Base-by-base conservation (phyloP, 192 early-diverging fungal genomes). In the Coemansia sp. region DNA sequence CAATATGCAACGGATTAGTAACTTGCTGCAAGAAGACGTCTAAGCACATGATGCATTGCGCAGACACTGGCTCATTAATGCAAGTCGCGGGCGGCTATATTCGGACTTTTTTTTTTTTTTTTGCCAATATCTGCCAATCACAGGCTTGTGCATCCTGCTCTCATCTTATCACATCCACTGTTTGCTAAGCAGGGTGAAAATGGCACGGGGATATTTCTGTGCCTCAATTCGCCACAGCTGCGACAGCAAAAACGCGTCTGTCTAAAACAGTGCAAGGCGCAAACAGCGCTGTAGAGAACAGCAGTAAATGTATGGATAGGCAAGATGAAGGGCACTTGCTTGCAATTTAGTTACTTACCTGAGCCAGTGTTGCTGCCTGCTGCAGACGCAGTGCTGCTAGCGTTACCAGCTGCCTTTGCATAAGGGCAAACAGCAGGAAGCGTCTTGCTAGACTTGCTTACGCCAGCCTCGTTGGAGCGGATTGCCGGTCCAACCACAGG, bases 401-500 rank as follows among this genome's bases (percentile, higher is more conserved):
- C 23, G 50, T 5, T 59, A n/a, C 42, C 25, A 31, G 23, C 54
- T 70, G 74, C 63, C 54, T 73, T 70, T 32, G 71, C 75, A 51
- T 61, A 77, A 23, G 79, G 79, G 71, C 79, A 82, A 24, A 63
- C 20, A 0, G 71, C 71, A 4, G 76, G 66, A 3, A 46, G 31
- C 30, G 58, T 42, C 54, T 66, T 31, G 51, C 32, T 51, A 21
- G 59, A 32, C 67, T 60, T 63, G 64, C 51, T 53, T 17, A 51
- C 60, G 19, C 8, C 33, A 21, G 76, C 64, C 27, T 81, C 73
- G 61, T 71, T 70, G 71, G 67, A 64, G 53, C 71, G 80, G 51
- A 77, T 67, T 54, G 75, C 73, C 21, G 80, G 75, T 19, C 80
- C 80, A 10, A 82, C 74, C 0, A 82, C 80, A 17, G 80, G 80